These are phyloP conservation scores for Quercus bicolor DNA, from an alignment of 306 rosid species.

Conservation along the genomic window DNA sequence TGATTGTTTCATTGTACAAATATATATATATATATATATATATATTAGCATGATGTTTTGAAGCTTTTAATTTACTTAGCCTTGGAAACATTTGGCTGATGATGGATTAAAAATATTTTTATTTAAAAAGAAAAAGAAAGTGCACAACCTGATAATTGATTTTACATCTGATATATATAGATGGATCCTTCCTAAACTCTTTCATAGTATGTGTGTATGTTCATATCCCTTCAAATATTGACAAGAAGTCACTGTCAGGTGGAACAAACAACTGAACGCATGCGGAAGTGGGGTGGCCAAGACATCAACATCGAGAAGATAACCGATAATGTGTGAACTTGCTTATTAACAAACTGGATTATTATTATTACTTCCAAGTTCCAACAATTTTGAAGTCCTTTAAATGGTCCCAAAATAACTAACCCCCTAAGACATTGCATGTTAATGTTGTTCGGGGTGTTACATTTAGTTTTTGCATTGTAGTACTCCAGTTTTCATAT, in stretches of 20 bases:
- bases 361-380: background rate
- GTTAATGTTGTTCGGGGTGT: background rate
- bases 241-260: conserved; percentile 28
- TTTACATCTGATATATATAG: background rate
- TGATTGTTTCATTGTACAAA: background rate
- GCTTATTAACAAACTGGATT: background rate
- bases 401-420: background rate
- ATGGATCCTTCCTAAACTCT: background rate
- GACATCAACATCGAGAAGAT: conserved; percentile 8
- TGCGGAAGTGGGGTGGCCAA: conserved; percentile 57
- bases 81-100: background rate
- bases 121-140: background rate
- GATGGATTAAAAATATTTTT: background rate
- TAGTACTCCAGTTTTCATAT: background rate
- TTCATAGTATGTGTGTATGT: background rate
- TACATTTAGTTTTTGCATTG: background rate
- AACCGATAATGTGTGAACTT: conserved; percentile 10
- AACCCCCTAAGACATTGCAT: background rate
- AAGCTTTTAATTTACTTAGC: background rate
- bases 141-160: background rate
- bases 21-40: too few species aligned
- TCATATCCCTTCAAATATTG: background rate
- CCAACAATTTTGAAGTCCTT: background rate
- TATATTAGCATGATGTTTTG: background rate
- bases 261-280: conserved; percentile 36